Evolutionary conservation across 768 basidiomycete genomes (phyloP), one percentile per base, ranked within the genome.

Genomic region (Xerocomus spinulosus): DNA sequence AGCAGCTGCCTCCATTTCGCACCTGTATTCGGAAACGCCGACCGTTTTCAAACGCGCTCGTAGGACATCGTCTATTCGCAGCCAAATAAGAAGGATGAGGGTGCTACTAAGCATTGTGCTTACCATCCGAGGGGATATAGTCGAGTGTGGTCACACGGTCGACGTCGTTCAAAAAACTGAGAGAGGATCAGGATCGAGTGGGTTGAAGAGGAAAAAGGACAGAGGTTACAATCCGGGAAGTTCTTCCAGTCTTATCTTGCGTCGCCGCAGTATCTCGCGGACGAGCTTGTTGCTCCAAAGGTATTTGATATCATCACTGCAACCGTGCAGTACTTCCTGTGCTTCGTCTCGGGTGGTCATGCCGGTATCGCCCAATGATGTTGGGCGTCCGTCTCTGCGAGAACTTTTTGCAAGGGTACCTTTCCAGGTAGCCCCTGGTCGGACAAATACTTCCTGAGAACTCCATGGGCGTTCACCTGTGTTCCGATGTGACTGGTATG

Each of bases 11-110:
- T 77, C 87, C 83, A 90, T 87, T 69, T 87, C 81, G 54, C 88
- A 90, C 63, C 77, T 82, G 68, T 90, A 87, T 64, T 90, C 87
- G 3, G 83, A 82, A 8, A 88, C 86, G 9, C 87, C 87, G 29
- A 91, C 83, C 0, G 78, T 79, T 61, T 80, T 80, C 28, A 79
- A 62, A 21, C 78, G 72, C 8, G 78, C 78, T 46, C 66, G 70
- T 38, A 79, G 62, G 23, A 79, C 77, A 49, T 79, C 78, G 49
- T 80, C 78, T 75, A 47, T 18, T 25, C 1, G 14, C 2, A n/a
- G 52, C 2, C 15, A 37, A 26, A 26, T 65, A 45, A 60, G 44
- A 32, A n/a, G 9, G 25, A 15, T 21, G 9, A 47, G 8, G 23
- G 35, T 8, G 24, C 21, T 1, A 10, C 24, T 17, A 39, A 2